A percentile compares a stretch with the other conserved stretches of the same genome.
These are phyloP conservation scores for Corynespora cassiicola DNA, from an alignment of 2,329 filamentous ascomycete species.

Conservation along the genomic window DNA sequence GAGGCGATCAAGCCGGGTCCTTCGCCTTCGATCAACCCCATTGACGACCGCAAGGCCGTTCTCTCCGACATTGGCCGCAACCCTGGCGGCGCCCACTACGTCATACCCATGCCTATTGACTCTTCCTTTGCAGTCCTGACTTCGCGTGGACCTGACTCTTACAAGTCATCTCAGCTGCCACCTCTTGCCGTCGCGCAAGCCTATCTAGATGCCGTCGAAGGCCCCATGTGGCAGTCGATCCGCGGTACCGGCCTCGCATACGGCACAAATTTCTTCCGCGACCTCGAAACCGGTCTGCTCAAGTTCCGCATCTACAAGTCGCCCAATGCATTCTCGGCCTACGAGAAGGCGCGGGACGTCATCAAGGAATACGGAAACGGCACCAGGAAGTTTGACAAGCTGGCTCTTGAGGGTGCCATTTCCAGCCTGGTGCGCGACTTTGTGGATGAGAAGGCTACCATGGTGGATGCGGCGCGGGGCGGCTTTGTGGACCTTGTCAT, in stretches of 20 bases:
- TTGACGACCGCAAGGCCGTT: conserved; percentile 73
- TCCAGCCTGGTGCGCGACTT: conserved; percentile 86
- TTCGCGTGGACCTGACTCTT: conserved; percentile 75
- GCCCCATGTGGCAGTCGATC: conserved; percentile 91
- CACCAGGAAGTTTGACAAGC: conserved; percentile 73
- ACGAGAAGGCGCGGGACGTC: conserved; percentile 75
- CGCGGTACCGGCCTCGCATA: conserved; percentile 94
- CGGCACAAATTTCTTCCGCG: conserved; percentile 78
- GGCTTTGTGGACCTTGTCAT: conserved; percentile 86
- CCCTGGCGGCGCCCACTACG: conserved; percentile 76
- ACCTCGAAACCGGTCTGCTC: conserved; percentile 79
- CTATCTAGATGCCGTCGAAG: conserved; percentile 92
- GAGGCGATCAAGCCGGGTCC: conserved; percentile 58
- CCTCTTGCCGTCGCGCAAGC: conserved; percentile 86
- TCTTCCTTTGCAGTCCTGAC: conserved; percentile 86
- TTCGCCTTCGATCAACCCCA: conserved; percentile 67
- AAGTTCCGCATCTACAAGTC: conserved; percentile 90
- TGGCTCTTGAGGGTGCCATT: conserved; percentile 88
- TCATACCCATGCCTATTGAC: conserved; percentile 92
- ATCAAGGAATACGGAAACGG: conserved; percentile 78
- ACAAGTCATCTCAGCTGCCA: conserved; percentile 78
- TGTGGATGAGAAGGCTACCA: conserved; percentile 87
- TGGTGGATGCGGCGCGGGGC: conserved; percentile 79
- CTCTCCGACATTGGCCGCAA: conserved; percentile 76
- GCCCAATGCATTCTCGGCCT: conserved; percentile 87